These are phyloP conservation scores for Verticillium dahliae DNA, from an alignment of 2,329 filamentous ascomycete genomes.

Conservation along the genomic window DNA sequence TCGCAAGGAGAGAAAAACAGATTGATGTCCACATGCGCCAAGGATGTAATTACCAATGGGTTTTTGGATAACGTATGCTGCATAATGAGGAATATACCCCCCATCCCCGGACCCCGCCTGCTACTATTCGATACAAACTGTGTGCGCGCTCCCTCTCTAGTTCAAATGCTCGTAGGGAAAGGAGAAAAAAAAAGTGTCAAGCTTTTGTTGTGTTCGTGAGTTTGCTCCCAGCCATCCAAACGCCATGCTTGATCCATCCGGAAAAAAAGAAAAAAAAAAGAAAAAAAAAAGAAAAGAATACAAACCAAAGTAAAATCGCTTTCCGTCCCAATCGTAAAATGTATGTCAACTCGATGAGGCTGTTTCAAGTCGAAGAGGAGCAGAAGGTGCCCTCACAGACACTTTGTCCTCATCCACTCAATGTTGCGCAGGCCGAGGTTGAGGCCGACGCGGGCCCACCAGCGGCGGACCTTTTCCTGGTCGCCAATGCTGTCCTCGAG, in stretches of 20 bases:
- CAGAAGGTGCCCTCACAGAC: slow-evolving; percentile 31
- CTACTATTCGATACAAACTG: neutral
- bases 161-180: neutral
- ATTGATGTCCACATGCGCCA: neutral
- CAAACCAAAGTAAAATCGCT: neutral
- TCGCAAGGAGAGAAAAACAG: neutral
- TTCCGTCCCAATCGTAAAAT: neutral
- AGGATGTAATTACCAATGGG: neutral
- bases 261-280: neutral
- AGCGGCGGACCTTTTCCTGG: slow-evolving; percentile 66
- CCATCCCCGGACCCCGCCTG: neutral
- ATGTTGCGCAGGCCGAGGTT: slow-evolving; percentile 77
- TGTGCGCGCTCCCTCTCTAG: neutral
- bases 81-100: neutral
- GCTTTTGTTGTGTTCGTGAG: neutral
- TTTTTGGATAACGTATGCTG: neutral
- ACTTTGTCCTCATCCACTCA: slow-evolving; percentile 82
- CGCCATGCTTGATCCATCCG: neutral
- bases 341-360: neutral
- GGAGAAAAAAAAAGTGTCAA: no score
- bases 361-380: no score
- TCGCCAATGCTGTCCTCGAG: slow-evolving; percentile 78
- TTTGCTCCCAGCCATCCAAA: neutral
- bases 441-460: slow-evolving; percentile 83
- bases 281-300: neutral